Base-by-base conservation (phyloP, 2,329 filamentous ascomycete species). In the Amylocarpus encephaloides region DNA sequence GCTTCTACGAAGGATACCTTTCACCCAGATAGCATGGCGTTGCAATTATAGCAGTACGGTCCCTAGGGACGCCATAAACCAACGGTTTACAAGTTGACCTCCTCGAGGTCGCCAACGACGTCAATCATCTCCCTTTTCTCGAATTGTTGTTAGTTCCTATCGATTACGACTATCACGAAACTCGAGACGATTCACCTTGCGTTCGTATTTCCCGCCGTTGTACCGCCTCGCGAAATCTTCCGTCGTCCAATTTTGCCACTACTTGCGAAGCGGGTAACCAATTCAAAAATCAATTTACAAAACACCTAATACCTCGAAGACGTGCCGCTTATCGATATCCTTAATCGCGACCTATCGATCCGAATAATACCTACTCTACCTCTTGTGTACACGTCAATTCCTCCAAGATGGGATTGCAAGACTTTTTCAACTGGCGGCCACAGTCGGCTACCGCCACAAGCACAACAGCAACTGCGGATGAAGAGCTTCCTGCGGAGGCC, bases 401-500 rank as follows among this genome's bases (percentile, higher is more conserved):
- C 13, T 30, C 30, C 45, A 55, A 48, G 10, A 64, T 65, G 62
- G 61, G 59, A 41, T 18, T 62, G 40, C 62, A 62, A 52, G 59
- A 71, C 59, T 66, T 74, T 51, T 63, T 76, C 61, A 70, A 68
- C 48, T 75, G 73, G 71, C 70, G 69, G 40, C 64, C 72, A 34
- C 70, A 73, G 48, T 65, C 69, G n/a, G 43, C 69, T 53, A 41
- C 58, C 22, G 46, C 46, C 35, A 49, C 32, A 11, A 62, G 54
- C 44, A 54, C 59, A 43, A 49, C 57, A 11, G 50, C 49, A 65
- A 55, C 64, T 62, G 68, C 68, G 39, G 79, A 81, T 46, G 79
- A 83, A 52, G 90, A 95, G 50, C 67, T 82, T 59, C 71, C 76
- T 51, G 79, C 86, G 57, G 92, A 96, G 63, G 77, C 83, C 45